A percentile compares a stretch with the other conserved stretches of the same genome.
Conservation (phyloP, 2,329 filamentous ascomycete genomes). For the Fusarium palustre region DNA sequence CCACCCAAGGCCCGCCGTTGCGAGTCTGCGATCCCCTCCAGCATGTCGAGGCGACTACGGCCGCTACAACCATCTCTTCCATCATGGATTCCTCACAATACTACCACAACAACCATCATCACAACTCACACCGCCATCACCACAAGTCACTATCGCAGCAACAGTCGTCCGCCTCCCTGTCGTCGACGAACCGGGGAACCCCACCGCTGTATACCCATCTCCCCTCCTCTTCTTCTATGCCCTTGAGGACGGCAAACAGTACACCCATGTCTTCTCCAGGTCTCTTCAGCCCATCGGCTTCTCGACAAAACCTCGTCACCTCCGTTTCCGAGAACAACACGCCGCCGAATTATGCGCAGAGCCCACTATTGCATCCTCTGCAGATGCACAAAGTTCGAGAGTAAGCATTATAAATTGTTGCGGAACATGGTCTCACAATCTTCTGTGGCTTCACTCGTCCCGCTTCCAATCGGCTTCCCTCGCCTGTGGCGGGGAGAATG, state of each 20-base stretch:
- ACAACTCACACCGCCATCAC: slow-evolving; percentile 41
- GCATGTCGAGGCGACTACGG: slow-evolving; percentile 47
- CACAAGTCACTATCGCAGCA: slow-evolving; percentile 49
- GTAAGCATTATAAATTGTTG: slow-evolving; percentile 61
- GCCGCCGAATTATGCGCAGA: slow-evolving; percentile 61
- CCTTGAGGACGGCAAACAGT: slow-evolving; percentile 63
- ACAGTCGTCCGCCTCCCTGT: slow-evolving; percentile 47
- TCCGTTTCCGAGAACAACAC: slow-evolving; percentile 66
- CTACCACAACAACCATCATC: slow-evolving; percentile 40
- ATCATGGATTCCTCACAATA: slow-evolving; percentile 48
- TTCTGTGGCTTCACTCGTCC: slow-evolving; percentile 3
- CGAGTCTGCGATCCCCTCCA: slow-evolving; percentile 42
- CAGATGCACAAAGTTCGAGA: slow-evolving; percentile 81
- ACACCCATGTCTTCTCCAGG: slow-evolving; percentile 72
- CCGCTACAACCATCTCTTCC: slow-evolving; percentile 38
- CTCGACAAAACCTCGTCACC: slow-evolving; percentile 57
- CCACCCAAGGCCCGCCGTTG: slow-evolving; percentile 40
- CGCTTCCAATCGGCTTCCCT: slow-evolving; percentile 11
- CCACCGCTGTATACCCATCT: slow-evolving; percentile 50
- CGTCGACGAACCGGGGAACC: slow-evolving; percentile 42
- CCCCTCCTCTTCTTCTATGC: slow-evolving; percentile 54
- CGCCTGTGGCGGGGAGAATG: slow-evolving; percentile 20
- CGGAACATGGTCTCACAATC: slow-evolving; percentile 2
- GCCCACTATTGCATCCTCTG: slow-evolving; percentile 75
- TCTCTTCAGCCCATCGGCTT: slow-evolving; percentile 66